phyloP scores from a whole-genome alignment of 192 early-diverging fungal genomes.

The Podila horticola region DNA sequence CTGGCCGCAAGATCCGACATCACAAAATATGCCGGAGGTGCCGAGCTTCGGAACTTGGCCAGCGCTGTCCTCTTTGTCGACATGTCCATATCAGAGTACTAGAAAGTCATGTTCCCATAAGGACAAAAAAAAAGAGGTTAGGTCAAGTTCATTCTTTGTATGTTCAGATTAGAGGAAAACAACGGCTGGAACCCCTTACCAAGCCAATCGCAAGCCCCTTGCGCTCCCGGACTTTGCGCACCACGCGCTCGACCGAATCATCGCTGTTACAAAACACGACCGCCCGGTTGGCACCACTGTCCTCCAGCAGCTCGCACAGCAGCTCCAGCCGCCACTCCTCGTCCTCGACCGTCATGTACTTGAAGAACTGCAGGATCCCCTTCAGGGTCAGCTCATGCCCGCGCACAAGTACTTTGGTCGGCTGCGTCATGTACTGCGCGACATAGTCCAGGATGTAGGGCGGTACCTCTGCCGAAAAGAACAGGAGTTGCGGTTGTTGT shows the following conservation, averaged over 20 bases:
- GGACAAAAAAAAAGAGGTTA: not conserved
- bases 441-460: constrained; percentile 42
- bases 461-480: constrained; percentile 43
- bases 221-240: constrained; percentile 36
- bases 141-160: not conserved
- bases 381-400: constrained; percentile 46
- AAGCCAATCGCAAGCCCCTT: constrained; percentile 31
- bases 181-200: constrained; percentile 8
- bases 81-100: constrained; percentile 51
- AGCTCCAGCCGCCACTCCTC: constrained; percentile 38
- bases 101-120: too few relatives aligned
- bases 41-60: constrained; percentile 15
- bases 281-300: constrained; percentile 36
- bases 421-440: constrained; percentile 38
- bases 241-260: constrained; percentile 30
- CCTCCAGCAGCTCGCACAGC: constrained; percentile 34
- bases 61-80: constrained; percentile 16
- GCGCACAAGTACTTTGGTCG: constrained; percentile 44
- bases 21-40: constrained; percentile 19
- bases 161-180: not conserved
- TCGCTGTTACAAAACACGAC: constrained; percentile 43
- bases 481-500: constrained; percentile 32
- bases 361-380: constrained; percentile 47
- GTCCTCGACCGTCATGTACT: constrained; percentile 45
- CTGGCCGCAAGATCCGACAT: constrained; percentile 27